phyloP scores from a whole-genome alignment of 2,329 filamentous ascomycete genomes.

The Fusarium denticulatum region DNA sequence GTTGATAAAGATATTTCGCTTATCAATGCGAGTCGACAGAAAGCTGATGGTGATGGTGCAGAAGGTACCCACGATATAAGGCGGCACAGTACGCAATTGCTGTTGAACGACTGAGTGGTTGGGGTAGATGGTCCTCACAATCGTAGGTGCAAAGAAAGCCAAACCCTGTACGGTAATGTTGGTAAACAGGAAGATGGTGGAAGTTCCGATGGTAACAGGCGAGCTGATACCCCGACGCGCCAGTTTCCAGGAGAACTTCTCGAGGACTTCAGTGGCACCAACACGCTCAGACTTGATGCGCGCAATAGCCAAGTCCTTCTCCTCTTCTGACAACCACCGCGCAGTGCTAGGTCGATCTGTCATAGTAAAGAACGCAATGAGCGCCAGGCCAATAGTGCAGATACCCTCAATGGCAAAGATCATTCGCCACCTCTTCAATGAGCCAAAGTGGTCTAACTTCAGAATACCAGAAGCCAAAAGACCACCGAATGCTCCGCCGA shows the following conservation, averaged over 20 bases:
- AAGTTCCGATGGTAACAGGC: slow-evolving; percentile 62
- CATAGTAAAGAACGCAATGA: slow-evolving; percentile 56
- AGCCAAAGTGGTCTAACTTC: background rate
- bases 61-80: slow-evolving; percentile 58
- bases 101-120: slow-evolving; percentile 61
- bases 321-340: slow-evolving; percentile 68
- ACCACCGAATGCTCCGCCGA: slow-evolving; percentile 6
- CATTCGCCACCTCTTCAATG: slow-evolving; percentile 11
- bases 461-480: slow-evolving; percentile 11
- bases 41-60: slow-evolving; percentile 55
- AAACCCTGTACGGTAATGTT: slow-evolving; percentile 74
- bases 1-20: slow-evolving; percentile 66
- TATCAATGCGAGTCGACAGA: slow-evolving; percentile 58
- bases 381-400: background rate
- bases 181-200: slow-evolving; percentile 68
- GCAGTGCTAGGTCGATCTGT: slow-evolving; percentile 74
- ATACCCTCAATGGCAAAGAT: slow-evolving; percentile 70
- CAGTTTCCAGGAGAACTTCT: slow-evolving; percentile 21
- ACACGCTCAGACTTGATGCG: slow-evolving; percentile 68
- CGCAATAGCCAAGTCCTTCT: slow-evolving; percentile 70
- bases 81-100: slow-evolving; percentile 64
- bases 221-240: slow-evolving; percentile 11
- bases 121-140: slow-evolving; percentile 71
- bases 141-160: slow-evolving; percentile 72
- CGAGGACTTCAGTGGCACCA: slow-evolving; percentile 61